Percentiles rank a stretch among this genome's conserved stretches.
Evolutionary conservation across 805 yeast species (phyloP).

Genomic region (Kurtzmaniella fragi): DNA sequence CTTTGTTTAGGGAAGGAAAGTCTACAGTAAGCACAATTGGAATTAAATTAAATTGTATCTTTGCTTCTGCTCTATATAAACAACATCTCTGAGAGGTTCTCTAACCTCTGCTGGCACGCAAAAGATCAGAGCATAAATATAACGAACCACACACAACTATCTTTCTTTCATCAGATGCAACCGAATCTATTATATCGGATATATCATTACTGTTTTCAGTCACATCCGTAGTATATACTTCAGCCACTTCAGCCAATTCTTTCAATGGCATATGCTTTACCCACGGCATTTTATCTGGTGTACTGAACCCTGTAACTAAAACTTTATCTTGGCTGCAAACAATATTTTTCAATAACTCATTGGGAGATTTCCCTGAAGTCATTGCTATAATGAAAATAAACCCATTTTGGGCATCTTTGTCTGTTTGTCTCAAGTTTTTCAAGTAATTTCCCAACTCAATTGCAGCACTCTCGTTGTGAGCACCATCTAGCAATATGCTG

Average conservation of each 20-base stretch:
- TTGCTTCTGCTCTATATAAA: too few relatives aligned
- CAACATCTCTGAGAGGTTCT: too few relatives aligned
- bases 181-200: conserved; percentile 1
- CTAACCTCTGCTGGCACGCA: conserved; percentile 12
- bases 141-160: conserved; percentile 40
- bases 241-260: conserved; percentile 23
- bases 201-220: conserved; percentile 9
- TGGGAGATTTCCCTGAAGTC: conserved; percentile 65
- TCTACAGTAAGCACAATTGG: too few relatives aligned
- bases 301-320: conserved; percentile 57
- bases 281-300: conserved; percentile 95
- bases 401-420: conserved; percentile 16
- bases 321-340: conserved; percentile 49
- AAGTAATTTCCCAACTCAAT: conserved; percentile 59
- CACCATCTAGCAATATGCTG: conserved; percentile 72
- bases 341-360: conserved; percentile 46
- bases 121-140: conserved; percentile 37
- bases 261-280: conserved; percentile 44
- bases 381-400: conserved; percentile 66
- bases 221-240: conserved; percentile 11
- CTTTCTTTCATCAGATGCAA: conserved; percentile 6
- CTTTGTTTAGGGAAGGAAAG: too few relatives aligned
- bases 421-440: conserved; percentile 8
- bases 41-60: too few relatives aligned
- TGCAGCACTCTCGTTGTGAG: conserved; percentile 88